phyloP scores from a whole-genome alignment of 1,284 basidiomycete genomes.

The Malassezia equina region DNA sequence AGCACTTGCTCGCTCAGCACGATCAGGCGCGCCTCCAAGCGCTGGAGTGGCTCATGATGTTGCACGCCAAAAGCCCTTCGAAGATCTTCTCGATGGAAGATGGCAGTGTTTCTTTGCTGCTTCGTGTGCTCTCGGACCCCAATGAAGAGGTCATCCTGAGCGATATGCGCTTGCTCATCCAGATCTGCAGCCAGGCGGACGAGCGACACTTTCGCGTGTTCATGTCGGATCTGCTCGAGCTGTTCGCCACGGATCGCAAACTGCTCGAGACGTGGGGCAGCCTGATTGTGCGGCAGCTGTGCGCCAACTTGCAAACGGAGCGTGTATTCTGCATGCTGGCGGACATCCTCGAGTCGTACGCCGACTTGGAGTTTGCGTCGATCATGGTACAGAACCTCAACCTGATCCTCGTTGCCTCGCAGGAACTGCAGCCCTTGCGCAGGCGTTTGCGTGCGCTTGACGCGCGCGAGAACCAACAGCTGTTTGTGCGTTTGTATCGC shows the following conservation, averaged over 20 bases:
- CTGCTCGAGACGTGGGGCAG: conserved; percentile 85
- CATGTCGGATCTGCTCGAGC: conserved; percentile 58
- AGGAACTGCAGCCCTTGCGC: conserved; percentile 85
- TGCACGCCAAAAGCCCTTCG: conserved; percentile 91
- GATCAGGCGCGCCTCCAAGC: conserved; percentile 92
- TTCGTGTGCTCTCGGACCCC: conserved; percentile 91
- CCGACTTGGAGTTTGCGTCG: conserved; percentile 94
- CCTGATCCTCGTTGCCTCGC: conserved; percentile 90
- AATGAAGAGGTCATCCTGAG: conserved; percentile 96
- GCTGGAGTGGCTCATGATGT: conserved; percentile 94
- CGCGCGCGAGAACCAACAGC: conserved; percentile 71
- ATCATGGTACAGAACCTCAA: conserved; percentile 96
- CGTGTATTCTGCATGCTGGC: conserved; percentile 90
- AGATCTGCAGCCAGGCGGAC: conserved; percentile 83
- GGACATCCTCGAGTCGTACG: conserved; percentile 93
- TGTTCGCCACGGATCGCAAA: conserved; percentile 87
- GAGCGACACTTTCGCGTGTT: conserved; percentile 90
- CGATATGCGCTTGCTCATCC: conserved; percentile 86
- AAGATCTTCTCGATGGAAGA: conserved; percentile 96
- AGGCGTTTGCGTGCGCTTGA: conserved; percentile 84
- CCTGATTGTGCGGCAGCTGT: conserved; percentile 89
- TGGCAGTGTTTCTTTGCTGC: conserved; percentile 83
- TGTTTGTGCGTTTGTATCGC: conserved; percentile 84
- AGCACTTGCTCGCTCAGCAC: conserved; percentile 89
- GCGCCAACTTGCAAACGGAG: conserved; percentile 86